Base-by-base conservation (phyloP, 768 basidiomycete genomes). In the Crucibulum laeve region DNA sequence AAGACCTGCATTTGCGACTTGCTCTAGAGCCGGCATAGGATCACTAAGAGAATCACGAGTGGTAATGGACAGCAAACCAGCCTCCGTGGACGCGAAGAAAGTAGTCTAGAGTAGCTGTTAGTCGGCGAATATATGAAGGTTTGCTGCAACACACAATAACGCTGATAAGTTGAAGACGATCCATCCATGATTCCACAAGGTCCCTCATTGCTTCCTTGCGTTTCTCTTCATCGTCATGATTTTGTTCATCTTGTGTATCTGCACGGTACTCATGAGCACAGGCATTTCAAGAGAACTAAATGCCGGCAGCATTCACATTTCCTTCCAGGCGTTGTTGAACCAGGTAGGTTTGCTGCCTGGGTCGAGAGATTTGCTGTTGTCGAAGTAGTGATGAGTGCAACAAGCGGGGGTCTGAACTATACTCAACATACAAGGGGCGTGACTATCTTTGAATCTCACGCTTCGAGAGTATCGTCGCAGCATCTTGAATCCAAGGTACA, bases 151-250 rank as follows among this genome's bases (percentile, higher is more conserved):
- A 53, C 36, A 79, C 80, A 40, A 80, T 78, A 25, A 82, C 69
- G 30, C 69, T 74, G 57, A 82, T 79, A 8, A 82, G 61, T 59
- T 81, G 77, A 33, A 82, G 65, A 32, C 79, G 65, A 46, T 82
- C 80, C 67, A 77, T 73, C 80, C 80, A 82, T 3, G 76, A 76
- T 50, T 72, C 70, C n/a, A 78, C 67, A 2, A 81, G 65, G 32
- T 77, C 73, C 38, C 59, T 69, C 63, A 73, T 64, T 2, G 72
- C 76, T 39, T 69, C 65, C 49, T 61, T 63, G 28, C 67, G 61
- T 10, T 67, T 68, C 44, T 67, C 57, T 5, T 73, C 73, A 44
- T 82, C 80, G 19, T 55, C 60, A 5, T 63, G 50, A 48, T 81
- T 63, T 49, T 80, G 78, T 1, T 77, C 70, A 39, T 67, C 59